Percentiles rank a stretch among this genome's conserved stretches.
Evolutionary conservation across 305 asterid genomes (phyloP).

Genomic region (Rubia tinctorum): DNA sequence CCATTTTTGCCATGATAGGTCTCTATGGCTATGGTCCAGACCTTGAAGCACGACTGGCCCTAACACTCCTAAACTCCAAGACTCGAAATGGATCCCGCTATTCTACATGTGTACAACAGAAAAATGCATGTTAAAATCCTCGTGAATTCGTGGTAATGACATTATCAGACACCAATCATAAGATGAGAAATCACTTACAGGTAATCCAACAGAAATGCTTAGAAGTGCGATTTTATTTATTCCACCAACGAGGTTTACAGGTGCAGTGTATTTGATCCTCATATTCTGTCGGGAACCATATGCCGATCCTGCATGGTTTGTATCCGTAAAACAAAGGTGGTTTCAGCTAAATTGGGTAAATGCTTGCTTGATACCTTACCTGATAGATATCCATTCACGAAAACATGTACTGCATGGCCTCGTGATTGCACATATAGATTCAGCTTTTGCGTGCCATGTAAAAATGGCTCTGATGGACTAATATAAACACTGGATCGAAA

Average conservation of each 20-base stretch:
- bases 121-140: background rate
- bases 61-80: constrained; percentile 49
- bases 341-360: background rate
- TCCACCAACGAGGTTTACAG: constrained; percentile 47
- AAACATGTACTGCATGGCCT: constrained; percentile 66
- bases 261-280: constrained; percentile 39
- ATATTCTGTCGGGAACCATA: constrained; percentile 45
- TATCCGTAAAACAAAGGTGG: background rate
- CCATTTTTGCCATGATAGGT: constrained; percentile 63
- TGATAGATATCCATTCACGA: constrained; percentile 50
- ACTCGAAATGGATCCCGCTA: constrained; percentile 60
- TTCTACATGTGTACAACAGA: constrained; percentile 32
- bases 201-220: constrained; percentile 74
- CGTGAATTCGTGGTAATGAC: background rate
- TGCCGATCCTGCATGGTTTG: constrained; percentile 48
- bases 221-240: constrained; percentile 54
- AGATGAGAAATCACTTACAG: constrained; percentile 38
- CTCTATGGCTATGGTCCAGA: constrained; percentile 54
- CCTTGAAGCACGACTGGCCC: constrained; percentile 53
- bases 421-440: constrained; percentile 48
- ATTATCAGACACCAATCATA: background rate
- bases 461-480: constrained; percentile 57
- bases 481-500: constrained; percentile 42
- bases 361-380: constrained; percentile 29
- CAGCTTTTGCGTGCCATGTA: constrained; percentile 44